Base-by-base conservation (phyloP, 495 filamentous ascomycete species). In the Schizothecium vesticola region DNA sequence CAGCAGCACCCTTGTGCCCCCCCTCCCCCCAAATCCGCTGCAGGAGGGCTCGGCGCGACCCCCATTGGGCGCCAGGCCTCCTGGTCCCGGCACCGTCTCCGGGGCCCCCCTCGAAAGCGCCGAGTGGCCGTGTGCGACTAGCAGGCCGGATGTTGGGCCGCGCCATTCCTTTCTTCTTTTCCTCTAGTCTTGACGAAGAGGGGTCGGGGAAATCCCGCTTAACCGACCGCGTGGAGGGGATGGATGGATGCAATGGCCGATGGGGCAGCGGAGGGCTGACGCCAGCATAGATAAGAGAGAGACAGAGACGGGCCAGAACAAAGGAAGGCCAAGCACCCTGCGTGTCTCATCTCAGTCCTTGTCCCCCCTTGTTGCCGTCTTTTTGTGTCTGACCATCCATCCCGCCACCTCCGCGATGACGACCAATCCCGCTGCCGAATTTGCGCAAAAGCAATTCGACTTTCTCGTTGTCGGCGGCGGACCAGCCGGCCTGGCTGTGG, bases 391-490 rank as follows among this genome's bases (percentile, higher is more conserved):
- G n/a, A 51, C 43, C 43, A 51, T 16, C 43, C 43, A 8, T 51
- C 43, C 43, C 60, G 28, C 26, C 28, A 31, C 23, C 57, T 3
- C 23, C 25, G 22, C 25, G 56, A 57, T 58, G 24, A 61, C 65
- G 7, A 13, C 23, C 22, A 22, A 59, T 59, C 23, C 19, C 13
- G 67, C 58, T 0, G 62, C 70, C 6, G 65, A 59, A 2, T 74
- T 85, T 69, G 86, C 86, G 66, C 78, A 81, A 25, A 82, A 85
- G 79, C 79, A 79, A 79, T 94, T 88, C 79, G 92, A 96, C 81
- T 94, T 91, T 79, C 77, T 96, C 13, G 72, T 88, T 19, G 73
- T 86, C 11, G 86, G 86, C 26, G 85, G 85, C 56, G 85, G 85
- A 9, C 86, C 85, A 1, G 78, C 82, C 26, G 86, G 86, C 7